Percentiles rank a stretch among this genome's conserved stretches.
Evolutionary conservation across 495 filamentous ascomycete genomes (phyloP).

Genomic region (Jackrogersella multiformis): DNA sequence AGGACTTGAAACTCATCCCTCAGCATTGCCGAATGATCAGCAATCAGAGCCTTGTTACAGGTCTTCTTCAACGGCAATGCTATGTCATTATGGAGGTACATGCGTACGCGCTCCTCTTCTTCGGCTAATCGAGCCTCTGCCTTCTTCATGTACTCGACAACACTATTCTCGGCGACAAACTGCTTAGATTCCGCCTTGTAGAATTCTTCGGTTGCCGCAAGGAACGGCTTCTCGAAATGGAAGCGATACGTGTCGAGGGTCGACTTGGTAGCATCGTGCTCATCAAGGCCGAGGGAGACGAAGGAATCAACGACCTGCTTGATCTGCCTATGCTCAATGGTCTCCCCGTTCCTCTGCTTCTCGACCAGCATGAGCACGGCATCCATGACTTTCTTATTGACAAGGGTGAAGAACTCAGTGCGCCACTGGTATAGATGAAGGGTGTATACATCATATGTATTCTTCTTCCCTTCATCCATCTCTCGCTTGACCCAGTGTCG

Average conservation of each 20-base stretch:
- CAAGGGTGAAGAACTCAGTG: constrained; percentile 83
- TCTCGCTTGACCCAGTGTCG: constrained; percentile 99
- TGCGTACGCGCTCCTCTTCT: constrained; percentile 91
- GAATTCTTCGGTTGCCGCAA: constrained; percentile 82
- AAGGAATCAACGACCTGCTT: constrained; percentile 98
- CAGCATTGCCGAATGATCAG: constrained; percentile 81
- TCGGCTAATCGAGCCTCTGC: constrained; percentile 90
- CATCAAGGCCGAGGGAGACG: constrained; percentile 93
- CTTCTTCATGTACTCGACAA: constrained; percentile 99
- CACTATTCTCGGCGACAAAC: constrained; percentile 95
- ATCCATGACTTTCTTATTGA: constrained; percentile 90
- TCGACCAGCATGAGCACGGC: constrained; percentile 95
- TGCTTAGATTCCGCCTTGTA: constrained; percentile 92
- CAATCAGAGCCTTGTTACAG: constrained; percentile 89
- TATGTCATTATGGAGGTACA: constrained; percentile 93
- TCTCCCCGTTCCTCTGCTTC: constrained; percentile 97
- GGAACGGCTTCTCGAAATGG: constrained; percentile 92
- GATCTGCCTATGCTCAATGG: constrained; percentile 95
- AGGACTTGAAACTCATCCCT: constrained; percentile 96
- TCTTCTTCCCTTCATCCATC: constrained; percentile 99
- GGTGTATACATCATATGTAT: constrained; percentile 97
- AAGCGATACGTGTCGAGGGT: constrained; percentile 93
- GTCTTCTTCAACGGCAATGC: constrained; percentile 81
- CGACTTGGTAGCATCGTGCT: constrained; percentile 89
- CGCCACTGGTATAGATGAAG: constrained; percentile 95